Evolutionary conservation across 2,329 filamentous ascomycete species (phyloP), one percentile per base, ranked within the genome.

Genomic region (Dryadomyces quercivorus): DNA sequence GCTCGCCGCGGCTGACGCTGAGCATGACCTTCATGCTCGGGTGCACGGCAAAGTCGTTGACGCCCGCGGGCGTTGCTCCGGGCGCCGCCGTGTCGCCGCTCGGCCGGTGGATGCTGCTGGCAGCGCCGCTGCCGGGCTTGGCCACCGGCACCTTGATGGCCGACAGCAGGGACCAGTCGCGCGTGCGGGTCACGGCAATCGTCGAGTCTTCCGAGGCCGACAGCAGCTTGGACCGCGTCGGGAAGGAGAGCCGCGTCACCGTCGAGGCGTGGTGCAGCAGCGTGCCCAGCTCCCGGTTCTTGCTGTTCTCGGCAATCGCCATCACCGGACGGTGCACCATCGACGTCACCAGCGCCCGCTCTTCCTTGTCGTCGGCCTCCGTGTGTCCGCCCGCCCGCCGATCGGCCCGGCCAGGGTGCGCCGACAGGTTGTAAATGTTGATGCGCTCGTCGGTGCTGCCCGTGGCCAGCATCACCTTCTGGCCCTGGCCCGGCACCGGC

Each of bases 21-120:
- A 98, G 82, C 88, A 97, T 95, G 51, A 98, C 75, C 72, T 96
- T 97, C 79, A 95, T 88, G 67, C 88, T 94, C 0, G 93, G 92
- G 67, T 98, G 93, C 26, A 98, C 86, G 2, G 92, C 89, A 67
- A 98, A 95, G 67, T 91, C 88, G 67, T 95, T 97, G 61, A 97
- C 82, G 18, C 93, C 93, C n/a, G 84, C 81, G 0, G 91, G 91
- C 26, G 86, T 81, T 50, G 83, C 86, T 18, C 89, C 90, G 12
- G 85, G 79, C 2, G 86, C 84, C 8, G 90, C 89, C 18, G 92
- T 97, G 67, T 96, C 92, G 56, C 92, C 92, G 61, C 84, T 92
- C 10, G 92, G 91, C 59, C 91, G 77, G 16, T 38, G 54, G 49
- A 56, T 26, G 5, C 51, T 49, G 26, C 53, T 31, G 5, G 51